Evolutionary conservation across 768 basidiomycete species (phyloP), one percentile per base, ranked within the genome.

Genomic region (Fistulinella prunicolor): DNA sequence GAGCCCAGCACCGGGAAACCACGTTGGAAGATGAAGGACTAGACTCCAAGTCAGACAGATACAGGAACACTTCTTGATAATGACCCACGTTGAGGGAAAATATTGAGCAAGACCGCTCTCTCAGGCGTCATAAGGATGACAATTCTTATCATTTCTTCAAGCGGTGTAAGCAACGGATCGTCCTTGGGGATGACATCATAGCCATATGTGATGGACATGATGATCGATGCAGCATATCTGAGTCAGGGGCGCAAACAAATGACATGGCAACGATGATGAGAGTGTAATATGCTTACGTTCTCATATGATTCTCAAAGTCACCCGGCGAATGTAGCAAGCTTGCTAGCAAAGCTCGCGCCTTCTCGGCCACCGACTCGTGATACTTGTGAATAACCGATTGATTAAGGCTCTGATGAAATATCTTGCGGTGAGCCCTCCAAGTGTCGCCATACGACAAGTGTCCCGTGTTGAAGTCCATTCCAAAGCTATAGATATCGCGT

Each of bases 391-490:
- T 46, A 7, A 43, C 30, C 19, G 56, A 44, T 16, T 38, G 50
- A 22, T 49, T 45, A 3, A 64, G 38, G 14, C 34, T 44, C 28
- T 51, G 54, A 26, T 56, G 49, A 12, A 54, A 46, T 9, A 65
- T 44, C 20, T 46, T 58, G n/a, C 53, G 41, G 21, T 63, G 61
- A 29, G 30, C 19, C 17, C 47, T 55, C 47, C 50, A 59, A 22
- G 40, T 36, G 9, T 56, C 49, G n/a, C 53, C 57, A 20, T 56
- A 63, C 9, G 52, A 46, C 19, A 57, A 28, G 39, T 61, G 52
- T 0, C 47, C 56, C 17, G 58, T 60, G 46, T 52, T 63, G 19
- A 55, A 63, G 17, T 59, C 56, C 38, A 61, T 20, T 17, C 61
- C 56, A 39, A 63, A 61, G 9, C 64, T 65, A 35, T 8, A 37